Evolutionary conservation across 306 rosid genomes (phyloP).

Genomic region (Chamaecrista fasciculata): DNA sequence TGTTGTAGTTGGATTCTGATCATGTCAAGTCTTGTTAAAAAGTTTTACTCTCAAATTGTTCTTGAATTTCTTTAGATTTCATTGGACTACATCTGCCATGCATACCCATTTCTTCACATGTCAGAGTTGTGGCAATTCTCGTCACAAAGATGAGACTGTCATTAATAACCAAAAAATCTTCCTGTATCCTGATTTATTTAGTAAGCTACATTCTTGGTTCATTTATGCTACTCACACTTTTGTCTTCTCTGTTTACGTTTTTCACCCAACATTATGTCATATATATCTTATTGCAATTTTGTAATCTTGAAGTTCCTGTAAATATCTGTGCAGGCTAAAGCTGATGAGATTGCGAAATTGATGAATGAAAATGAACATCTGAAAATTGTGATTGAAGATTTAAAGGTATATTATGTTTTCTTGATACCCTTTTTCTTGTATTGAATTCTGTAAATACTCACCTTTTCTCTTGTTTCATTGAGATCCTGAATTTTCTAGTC

Average conservation of each 20-base stretch:
- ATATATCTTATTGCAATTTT: constrained; percentile 13
- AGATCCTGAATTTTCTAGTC: background rate
- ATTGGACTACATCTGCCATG: background rate
- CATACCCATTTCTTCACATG: constrained; percentile 6
- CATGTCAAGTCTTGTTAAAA: background rate
- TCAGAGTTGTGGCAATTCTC: background rate
- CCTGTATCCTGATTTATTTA: constrained; percentile 15
- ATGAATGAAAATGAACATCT: constrained; percentile 96
- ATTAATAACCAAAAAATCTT: constrained; percentile 2
- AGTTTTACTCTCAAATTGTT: background rate
- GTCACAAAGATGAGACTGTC: background rate
- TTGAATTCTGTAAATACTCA: background rate
- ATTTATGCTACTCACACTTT: constrained; percentile 21
- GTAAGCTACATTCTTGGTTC: constrained; percentile 16
- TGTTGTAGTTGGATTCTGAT: background rate
- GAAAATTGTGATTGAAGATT: constrained; percentile 69
- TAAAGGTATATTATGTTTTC: constrained; percentile 59
- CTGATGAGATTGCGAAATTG: constrained; percentile 91
- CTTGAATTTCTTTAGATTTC: background rate
- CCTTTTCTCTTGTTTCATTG: constrained; percentile 2
- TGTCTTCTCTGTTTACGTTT: constrained; percentile 14
- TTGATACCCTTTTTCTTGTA: background rate
- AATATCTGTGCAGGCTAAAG: constrained; percentile 74
- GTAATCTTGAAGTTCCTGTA: background rate
- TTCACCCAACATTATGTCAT: constrained; percentile 20